Conservation (phyloP, 306 rosid species). For the Casuarina cunninghamiana region DNA sequence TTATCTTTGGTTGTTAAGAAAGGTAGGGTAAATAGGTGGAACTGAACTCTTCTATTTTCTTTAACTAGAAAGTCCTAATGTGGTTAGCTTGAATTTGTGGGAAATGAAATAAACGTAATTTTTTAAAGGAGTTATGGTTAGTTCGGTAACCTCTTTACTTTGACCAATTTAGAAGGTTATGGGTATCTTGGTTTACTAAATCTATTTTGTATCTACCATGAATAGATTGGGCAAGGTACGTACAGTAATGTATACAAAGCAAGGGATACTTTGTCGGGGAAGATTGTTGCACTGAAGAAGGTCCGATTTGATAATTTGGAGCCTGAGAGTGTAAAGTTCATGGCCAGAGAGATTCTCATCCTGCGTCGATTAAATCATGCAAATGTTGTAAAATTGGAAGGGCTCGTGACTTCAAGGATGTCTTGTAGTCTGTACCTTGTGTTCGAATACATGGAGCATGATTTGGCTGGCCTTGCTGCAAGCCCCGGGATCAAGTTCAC, state of each 20-base stretch:
- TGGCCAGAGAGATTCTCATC: slow-evolving; percentile 92
- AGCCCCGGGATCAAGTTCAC: slow-evolving; percentile 76
- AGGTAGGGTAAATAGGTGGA: background rate
- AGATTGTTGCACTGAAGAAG: slow-evolving; percentile 82
- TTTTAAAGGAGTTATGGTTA: background rate
- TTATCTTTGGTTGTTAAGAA: slow-evolving; percentile 25
- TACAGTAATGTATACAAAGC: slow-evolving; percentile 96
- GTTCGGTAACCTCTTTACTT: background rate
- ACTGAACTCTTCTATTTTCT: slow-evolving; percentile 1
- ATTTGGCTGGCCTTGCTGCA: slow-evolving; percentile 91
- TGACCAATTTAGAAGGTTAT: background rate
- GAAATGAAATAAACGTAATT: background rate
- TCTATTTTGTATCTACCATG: slow-evolving; percentile 18
- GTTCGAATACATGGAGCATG: slow-evolving; percentile 84
- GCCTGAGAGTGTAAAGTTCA: slow-evolving; percentile 89
- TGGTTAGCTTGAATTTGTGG: background rate
- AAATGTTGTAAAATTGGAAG: slow-evolving; percentile 82
- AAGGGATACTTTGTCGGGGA: slow-evolving; percentile 71
- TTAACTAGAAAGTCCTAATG: slow-evolving; percentile 1
- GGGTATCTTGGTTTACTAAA: slow-evolving; percentile 21
- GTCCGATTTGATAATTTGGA: slow-evolving; percentile 92
- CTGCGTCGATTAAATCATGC: slow-evolving; percentile 85
- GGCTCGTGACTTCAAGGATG: slow-evolving; percentile 89
- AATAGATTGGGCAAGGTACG: slow-evolving; percentile 92
- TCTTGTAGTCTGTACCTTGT: slow-evolving; percentile 89